Conservation (phyloP, 2,329 filamentous ascomycete species). For the Verticillium tricorpus region DNA sequence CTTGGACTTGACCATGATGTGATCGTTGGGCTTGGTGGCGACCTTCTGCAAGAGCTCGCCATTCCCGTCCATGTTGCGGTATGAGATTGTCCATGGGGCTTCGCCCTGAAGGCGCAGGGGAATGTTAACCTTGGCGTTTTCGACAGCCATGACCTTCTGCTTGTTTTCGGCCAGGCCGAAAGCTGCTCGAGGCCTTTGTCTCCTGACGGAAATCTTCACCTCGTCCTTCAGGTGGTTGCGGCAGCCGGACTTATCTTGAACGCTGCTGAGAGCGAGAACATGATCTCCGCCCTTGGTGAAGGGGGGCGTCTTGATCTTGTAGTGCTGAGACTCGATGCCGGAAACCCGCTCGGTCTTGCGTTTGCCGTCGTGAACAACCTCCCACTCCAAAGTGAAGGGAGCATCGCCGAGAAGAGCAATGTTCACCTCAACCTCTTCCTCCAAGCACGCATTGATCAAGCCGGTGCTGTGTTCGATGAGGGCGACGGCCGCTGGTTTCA, state of each 20-base stretch:
- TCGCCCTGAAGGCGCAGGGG: conserved; percentile 84
- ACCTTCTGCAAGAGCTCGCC: conserved; percentile 40
- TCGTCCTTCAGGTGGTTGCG: conserved; percentile 82
- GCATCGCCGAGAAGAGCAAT: conserved; percentile 75
- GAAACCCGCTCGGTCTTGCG: conserved; percentile 64
- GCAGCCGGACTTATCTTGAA: conserved; percentile 83
- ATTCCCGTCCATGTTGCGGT: conserved; percentile 60
- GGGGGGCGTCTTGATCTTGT: conserved; percentile 70
- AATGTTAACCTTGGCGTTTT: conserved; percentile 67
- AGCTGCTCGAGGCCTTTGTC: conserved; percentile 79
- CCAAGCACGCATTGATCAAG: conserved; percentile 70
- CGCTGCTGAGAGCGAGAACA: conserved; percentile 75
- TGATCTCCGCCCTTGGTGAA: conserved; percentile 85
- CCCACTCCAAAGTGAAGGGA: conserved; percentile 88
- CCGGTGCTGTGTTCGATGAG: conserved; percentile 54
- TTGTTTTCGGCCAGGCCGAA: conserved; percentile 86
- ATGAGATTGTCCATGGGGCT: conserved; percentile 76
- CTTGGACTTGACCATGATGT: conserved; percentile 58
- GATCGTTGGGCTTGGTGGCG: conserved; percentile 58
- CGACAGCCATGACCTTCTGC: conserved; percentile 68
- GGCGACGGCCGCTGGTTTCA: conserved; percentile 88
- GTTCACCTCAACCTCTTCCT: conserved; percentile 71
- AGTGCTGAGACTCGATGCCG: conserved; percentile 57
- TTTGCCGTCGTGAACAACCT: conserved; percentile 85
- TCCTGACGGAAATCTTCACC: conserved; percentile 77